These are phyloP conservation scores for Graphilbum ipis-grandicollis DNA, from an alignment of 2,329 filamentous ascomycete genomes.

Conservation along the genomic window DNA sequence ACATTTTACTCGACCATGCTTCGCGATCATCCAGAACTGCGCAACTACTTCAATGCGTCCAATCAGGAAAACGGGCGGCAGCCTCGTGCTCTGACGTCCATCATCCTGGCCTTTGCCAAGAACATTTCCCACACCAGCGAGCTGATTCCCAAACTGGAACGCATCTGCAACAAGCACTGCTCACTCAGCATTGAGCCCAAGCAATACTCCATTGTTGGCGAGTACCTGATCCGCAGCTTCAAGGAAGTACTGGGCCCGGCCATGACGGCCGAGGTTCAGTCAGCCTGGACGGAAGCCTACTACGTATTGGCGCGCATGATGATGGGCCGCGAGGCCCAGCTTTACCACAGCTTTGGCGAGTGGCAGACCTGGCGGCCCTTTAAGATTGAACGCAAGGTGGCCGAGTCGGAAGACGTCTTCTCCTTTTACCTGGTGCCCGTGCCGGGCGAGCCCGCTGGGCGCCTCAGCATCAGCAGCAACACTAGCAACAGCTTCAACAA, in stretches of 20 bases:
- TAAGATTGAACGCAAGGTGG: constrained; percentile 43
- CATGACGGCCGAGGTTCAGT: constrained; percentile 45
- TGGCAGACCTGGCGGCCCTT: constrained; percentile 56
- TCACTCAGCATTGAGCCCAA: constrained; percentile 50
- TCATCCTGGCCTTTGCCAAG: constrained; percentile 53
- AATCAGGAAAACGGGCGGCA: constrained; percentile 48
- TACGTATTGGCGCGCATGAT: constrained; percentile 57
- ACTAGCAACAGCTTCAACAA: neutral
- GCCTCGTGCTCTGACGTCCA: constrained; percentile 40
- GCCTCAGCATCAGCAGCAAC: neutral
- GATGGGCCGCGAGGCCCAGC: constrained; percentile 44
- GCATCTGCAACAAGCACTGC: constrained; percentile 55
- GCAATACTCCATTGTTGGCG: constrained; percentile 54
- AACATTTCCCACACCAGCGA: constrained; percentile 49
- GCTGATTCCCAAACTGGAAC: constrained; percentile 33
- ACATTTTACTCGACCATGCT: constrained; percentile 58
- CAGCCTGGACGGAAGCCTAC: constrained; percentile 57
- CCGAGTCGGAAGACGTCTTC: constrained; percentile 50
- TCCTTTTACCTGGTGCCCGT: constrained; percentile 51
- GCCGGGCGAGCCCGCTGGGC: neutral
- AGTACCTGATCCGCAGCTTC: constrained; percentile 51
- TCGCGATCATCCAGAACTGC: constrained; percentile 44
- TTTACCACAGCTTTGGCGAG: constrained; percentile 42
- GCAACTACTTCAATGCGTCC: constrained; percentile 52
- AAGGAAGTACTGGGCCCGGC: constrained; percentile 46